A percentile compares a stretch with the other conserved stretches of the same genome.
phyloP scores from a whole-genome alignment of 2,329 filamentous ascomycete species.

The Aspergillus latus region DNA sequence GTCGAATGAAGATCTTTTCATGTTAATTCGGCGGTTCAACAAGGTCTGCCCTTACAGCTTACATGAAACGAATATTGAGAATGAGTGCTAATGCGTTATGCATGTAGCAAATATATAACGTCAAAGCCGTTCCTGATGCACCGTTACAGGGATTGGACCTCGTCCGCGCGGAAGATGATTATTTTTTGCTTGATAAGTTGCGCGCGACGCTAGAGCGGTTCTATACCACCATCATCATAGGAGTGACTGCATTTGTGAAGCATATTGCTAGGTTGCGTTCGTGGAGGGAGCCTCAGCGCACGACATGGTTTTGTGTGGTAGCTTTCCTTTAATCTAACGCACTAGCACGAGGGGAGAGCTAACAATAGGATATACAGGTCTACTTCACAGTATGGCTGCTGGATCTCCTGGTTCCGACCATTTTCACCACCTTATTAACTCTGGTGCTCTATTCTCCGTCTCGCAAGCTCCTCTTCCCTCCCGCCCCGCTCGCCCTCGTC shows the following conservation, averaged over 20 bases:
- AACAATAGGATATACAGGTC: conserved; percentile 29
- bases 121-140: conserved; percentile 64
- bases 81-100: not conserved
- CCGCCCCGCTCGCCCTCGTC: conserved; percentile 73
- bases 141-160: conserved; percentile 70
- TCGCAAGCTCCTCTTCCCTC: conserved; percentile 66
- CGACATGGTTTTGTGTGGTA: conserved; percentile 63
- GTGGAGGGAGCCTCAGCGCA: conserved; percentile 72
- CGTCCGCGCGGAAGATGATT: conserved; percentile 77
- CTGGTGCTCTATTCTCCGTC: conserved; percentile 66
- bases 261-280: conserved; percentile 75
- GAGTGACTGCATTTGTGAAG: conserved; percentile 65
- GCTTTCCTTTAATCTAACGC: conserved; percentile 12
- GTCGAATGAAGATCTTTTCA: conserved; percentile 70
- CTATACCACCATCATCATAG: conserved; percentile 75
- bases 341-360: not conserved
- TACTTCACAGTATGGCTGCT: conserved; percentile 69
- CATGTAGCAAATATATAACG: conserved; percentile 63
- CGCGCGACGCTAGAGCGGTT: conserved; percentile 74
- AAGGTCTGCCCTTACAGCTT: conserved; percentile 32
- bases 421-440: conserved; percentile 60
- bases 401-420: conserved; percentile 64
- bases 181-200: conserved; percentile 82
- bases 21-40: conserved; percentile 70
- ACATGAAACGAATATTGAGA: not conserved